Percentiles rank a stretch among this genome's conserved stretches.
Conservation (phyloP, 179 eudicot genomes). For the Silene noctiflora region DNA sequence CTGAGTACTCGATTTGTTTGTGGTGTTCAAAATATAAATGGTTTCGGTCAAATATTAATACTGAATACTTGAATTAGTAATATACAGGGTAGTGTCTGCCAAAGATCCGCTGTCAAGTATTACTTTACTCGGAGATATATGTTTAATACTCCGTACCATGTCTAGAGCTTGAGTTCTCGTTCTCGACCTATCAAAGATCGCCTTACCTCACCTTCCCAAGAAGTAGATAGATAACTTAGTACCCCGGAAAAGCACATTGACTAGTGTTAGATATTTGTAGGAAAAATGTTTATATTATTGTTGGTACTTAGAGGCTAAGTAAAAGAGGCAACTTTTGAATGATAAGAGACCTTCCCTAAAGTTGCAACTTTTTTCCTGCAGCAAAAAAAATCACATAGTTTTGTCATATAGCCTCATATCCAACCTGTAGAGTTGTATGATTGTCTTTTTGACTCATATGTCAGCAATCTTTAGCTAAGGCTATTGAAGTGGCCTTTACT, state of each 20-base stretch:
- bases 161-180: neutral
- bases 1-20: neutral
- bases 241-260: neutral
- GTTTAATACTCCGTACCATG: neutral
- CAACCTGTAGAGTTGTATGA: constrained; percentile 23
- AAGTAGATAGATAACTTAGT: neutral
- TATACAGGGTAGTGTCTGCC: no score
- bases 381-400: constrained; percentile 19
- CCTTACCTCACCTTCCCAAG: neutral
- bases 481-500: constrained; percentile 13
- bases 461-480: constrained; percentile 4
- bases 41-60: neutral
- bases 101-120: neutral
- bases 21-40: neutral
- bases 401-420: constrained; percentile 32
- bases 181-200: neutral
- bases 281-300: neutral
- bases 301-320: constrained; percentile 14
- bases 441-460: constrained; percentile 30
- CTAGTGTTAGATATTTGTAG: neutral
- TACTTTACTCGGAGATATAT: neutral
- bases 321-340: constrained; percentile 23
- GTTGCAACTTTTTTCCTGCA: constrained; percentile 26
- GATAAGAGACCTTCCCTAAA: constrained; percentile 31
- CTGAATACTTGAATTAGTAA: no score